Evolutionary conservation across 169 alveolate species (phyloP), one percentile per base, ranked within the genome.

Genomic region (Eimeria zaria): DNA sequence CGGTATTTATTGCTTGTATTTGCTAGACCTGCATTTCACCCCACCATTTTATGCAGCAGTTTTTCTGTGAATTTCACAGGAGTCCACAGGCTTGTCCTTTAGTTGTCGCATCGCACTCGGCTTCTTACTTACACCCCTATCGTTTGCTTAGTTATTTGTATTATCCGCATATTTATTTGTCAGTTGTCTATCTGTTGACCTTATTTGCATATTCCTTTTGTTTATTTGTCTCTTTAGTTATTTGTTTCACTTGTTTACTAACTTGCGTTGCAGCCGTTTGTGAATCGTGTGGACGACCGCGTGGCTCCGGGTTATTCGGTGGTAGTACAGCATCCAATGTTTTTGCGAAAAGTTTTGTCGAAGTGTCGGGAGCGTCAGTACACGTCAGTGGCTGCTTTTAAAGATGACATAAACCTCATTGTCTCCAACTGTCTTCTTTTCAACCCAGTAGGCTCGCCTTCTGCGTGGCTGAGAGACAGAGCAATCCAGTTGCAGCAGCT

Each of bases 281-380:
- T 97, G 96, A 78, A 95, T 48, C 87, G 99, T 53, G 97, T 98
- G 60, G 98, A 98, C 41, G 99, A 98, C 83, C 96, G 98, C 62
- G 97, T 97, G 64, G 99, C 99, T 24, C 99, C 99, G 9, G 97
- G 97, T 78, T 98, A 98, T 91, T 98, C 98, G 93, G 91, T 96
- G 87, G 81, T 98, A 18, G 98, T 98, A 41, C 95, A 97, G 97
- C 89, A 92, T 62, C 99, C 99, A 73, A 98, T 98, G 98, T 98
- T 99, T 98, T 88, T 98, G 58, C 97, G 98, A 36, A 96, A 97
- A 73, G 81, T 98, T 89, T 96, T 97, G 60, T 76, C 90, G 36
- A 98, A 98, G 83, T 97, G 98, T 95, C 97, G 97, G 91, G 96
- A 97, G 93, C 89, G 98, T 2, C 97, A 97, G 85, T 98, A 98